Percentiles rank a stretch among this genome's conserved stretches.
Evolutionary conservation across 2,329 filamentous ascomycete genomes (phyloP).

Genomic region (Beauveria bassiana): DNA sequence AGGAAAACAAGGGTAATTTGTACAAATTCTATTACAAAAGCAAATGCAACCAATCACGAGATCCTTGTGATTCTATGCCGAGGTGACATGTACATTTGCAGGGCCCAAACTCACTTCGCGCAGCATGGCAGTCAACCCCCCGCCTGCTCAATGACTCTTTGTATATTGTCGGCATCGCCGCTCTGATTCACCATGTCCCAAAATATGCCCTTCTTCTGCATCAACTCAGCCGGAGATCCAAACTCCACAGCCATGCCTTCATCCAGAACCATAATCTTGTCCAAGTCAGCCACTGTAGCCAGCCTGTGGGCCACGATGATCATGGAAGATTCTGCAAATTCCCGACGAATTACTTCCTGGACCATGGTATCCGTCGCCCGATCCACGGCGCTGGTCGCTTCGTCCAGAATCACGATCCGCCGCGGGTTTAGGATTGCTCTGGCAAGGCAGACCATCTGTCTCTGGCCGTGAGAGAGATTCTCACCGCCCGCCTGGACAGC

Average conservation of each 20-base stretch:
- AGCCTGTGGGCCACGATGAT: constrained; percentile 12
- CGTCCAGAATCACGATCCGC: constrained; percentile 11
- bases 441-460: constrained; percentile 12
- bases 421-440: constrained; percentile 5
- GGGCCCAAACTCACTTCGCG: no score
- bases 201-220: background rate
- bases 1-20: no score
- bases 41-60: no score
- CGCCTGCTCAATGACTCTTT: background rate
- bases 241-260: background rate
- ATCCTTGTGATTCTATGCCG: no score
- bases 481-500: background rate
- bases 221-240: constrained; percentile 2
- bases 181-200: constrained; percentile 11
- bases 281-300: constrained; percentile 11
- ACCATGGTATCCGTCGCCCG: constrained; percentile 6
- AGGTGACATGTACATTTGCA: no score
- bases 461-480: constrained; percentile 11
- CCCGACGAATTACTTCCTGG: constrained; percentile 6
- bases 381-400: constrained; percentile 13
- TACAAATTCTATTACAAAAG: no score
- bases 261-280: constrained; percentile 10
- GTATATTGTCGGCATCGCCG: background rate
- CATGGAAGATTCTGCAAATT: constrained; percentile 6
- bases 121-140: background rate